Conservation (phyloP, 176 grass and related monocot genomes). For the Melocanna baccifera region DNA sequence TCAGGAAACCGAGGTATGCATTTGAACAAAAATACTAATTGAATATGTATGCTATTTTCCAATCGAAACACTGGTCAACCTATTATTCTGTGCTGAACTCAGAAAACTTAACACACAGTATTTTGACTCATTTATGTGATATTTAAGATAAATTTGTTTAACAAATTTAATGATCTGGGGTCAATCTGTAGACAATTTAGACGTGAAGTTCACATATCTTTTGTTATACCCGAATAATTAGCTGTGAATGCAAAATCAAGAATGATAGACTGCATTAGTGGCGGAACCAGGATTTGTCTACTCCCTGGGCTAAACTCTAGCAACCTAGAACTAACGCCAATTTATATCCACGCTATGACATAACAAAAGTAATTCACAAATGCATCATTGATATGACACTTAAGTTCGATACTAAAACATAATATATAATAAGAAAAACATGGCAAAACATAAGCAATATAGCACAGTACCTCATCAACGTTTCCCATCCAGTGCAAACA, state of each 20-base stretch:
- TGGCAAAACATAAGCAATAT: no score
- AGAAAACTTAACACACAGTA: background rate
- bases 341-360: no score
- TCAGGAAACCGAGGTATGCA: conserved; percentile 2
- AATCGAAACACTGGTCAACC: background rate
- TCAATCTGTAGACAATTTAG: background rate
- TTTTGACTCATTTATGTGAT: background rate
- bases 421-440: no score
- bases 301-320: no score
- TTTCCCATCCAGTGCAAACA: background rate
- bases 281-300: no score
- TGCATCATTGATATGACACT: no score
- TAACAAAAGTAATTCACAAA: no score
- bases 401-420: no score
- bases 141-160: background rate
- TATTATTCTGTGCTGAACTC: background rate
- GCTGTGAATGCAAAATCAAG: background rate
- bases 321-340: no score
- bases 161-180: background rate
- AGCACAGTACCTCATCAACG: background rate
- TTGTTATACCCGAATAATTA: background rate
- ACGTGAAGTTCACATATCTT: background rate
- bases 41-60: background rate
- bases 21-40: background rate
- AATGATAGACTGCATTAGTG: no score